These are phyloP conservation scores for Candida sonorensis DNA, from an alignment of 805 yeast species.

Conservation along the genomic window DNA sequence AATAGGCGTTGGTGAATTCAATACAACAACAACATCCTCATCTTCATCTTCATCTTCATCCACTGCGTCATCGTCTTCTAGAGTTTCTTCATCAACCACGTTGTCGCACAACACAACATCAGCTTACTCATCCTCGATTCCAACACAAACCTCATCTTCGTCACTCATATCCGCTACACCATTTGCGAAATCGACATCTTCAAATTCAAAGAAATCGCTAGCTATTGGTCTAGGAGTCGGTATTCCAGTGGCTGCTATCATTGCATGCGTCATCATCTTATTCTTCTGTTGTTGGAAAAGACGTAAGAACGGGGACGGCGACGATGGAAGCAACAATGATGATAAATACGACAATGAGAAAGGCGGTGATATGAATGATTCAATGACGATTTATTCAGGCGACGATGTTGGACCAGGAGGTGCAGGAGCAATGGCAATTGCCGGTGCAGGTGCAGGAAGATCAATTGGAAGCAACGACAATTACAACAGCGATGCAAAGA, in stretches of 20 bases:
- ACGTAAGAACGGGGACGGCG: conserved; percentile 26
- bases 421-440: no score
- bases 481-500: conserved; percentile 19
- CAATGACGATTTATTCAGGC: no score
- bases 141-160: conserved; percentile 3
- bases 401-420: no score
- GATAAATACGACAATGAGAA: conserved; percentile 6
- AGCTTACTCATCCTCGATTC: conserved; percentile 2
- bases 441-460: no score
- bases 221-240: conserved; percentile 92
- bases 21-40: conserved; percentile 15
- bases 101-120: no score
- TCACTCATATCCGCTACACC: no score
- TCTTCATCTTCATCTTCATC: conserved; percentile 27
- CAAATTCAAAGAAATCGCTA: conserved; percentile 40
- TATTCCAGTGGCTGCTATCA: conserved; percentile 53
- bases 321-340: conserved; percentile 22
- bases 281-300: conserved; percentile 53
- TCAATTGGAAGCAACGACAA: no score
- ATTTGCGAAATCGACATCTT: no score
- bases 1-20: conserved; percentile 47
- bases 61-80: conserved; percentile 17
- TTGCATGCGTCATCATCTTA: conserved; percentile 41
- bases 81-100: conserved; percentile 18
- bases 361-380: conserved; percentile 10